Percentiles rank a stretch among this genome's conserved stretches.
These are phyloP conservation scores for Phaseolus coccineus DNA, from an alignment of 331 rosid species.

Conservation along the genomic window DNA sequence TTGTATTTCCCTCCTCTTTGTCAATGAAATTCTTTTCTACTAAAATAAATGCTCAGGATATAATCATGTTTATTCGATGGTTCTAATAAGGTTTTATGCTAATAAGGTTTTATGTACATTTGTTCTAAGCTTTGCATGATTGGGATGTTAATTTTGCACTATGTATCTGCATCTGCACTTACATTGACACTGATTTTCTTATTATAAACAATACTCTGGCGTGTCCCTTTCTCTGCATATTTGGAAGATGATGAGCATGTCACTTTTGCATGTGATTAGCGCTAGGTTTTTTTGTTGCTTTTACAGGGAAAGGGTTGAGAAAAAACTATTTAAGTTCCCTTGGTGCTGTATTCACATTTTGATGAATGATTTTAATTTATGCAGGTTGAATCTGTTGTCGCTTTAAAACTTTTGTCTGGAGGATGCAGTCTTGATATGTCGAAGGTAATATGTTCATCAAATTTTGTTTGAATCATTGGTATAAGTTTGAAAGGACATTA, in stretches of 20 bases:
- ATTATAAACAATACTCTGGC: slow-evolving; percentile 14
- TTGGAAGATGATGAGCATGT: not conserved
- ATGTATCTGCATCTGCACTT: slow-evolving; percentile 1
- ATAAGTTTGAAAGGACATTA: not conserved
- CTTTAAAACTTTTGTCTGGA: slow-evolving; percentile 67
- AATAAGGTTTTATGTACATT: not conserved
- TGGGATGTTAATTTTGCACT: not conserved
- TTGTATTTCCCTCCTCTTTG: not conserved
- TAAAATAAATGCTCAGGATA: not conserved
- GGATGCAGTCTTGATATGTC: slow-evolving; percentile 66
- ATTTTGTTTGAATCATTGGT: slow-evolving; percentile 26
- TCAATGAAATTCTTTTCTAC: no score
- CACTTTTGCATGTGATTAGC: slow-evolving; percentile 16
- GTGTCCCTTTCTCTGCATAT: slow-evolving; percentile 10
- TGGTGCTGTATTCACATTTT: slow-evolving; percentile 39
- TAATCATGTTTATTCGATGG: not conserved
- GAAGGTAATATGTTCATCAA: slow-evolving; percentile 64
- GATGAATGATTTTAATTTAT: slow-evolving; percentile 40
- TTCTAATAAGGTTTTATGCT: no score
- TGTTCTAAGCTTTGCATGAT: slow-evolving; percentile 3
- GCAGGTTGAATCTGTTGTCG: slow-evolving; percentile 84
- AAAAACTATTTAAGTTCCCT: not conserved
- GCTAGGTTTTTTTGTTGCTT: not conserved
- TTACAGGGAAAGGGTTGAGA: not conserved
- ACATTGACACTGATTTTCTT: slow-evolving; percentile 21